A percentile compares a stretch with the other conserved stretches of the same genome.
Evolutionary conservation across 2,329 filamentous ascomycete genomes (phyloP).

Genomic region (Beauveria scarabaeidicola): DNA sequence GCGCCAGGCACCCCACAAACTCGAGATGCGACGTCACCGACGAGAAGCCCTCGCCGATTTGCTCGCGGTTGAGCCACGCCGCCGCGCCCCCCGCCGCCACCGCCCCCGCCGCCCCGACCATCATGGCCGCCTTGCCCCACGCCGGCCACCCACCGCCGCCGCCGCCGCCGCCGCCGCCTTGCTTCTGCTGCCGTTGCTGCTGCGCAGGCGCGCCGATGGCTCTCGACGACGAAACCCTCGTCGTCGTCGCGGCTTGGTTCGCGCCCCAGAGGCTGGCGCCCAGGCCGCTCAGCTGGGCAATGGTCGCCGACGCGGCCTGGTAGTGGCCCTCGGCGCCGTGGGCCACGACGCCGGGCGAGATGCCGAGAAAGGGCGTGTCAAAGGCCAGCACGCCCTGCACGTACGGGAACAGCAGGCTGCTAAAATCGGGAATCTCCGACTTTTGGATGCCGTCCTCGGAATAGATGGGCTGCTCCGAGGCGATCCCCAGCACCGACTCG

Average conservation of each 20-base stretch:
- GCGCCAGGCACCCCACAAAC: slow-evolving; percentile 82
- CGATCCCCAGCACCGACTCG: slow-evolving; percentile 70
- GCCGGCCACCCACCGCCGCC: slow-evolving; percentile 52
- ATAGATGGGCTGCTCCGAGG: slow-evolving; percentile 46
- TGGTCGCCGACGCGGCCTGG: slow-evolving; percentile 60
- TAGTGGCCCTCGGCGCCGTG: slow-evolving; percentile 83
- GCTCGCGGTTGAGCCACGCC: slow-evolving; percentile 76
- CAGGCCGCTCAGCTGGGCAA: slow-evolving; percentile 56
- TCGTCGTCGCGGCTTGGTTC: slow-evolving; percentile 23
- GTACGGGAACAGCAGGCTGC: slow-evolving; percentile 81
- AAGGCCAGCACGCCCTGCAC: slow-evolving; percentile 86
- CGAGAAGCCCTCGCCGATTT: slow-evolving; percentile 63
- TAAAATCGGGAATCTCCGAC: slow-evolving; percentile 32
- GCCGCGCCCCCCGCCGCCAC: slow-evolving; percentile 76
- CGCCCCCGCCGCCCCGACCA: slow-evolving; percentile 74
- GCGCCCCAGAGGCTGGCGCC: slow-evolving; percentile 60
- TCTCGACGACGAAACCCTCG: slow-evolving; percentile 12
- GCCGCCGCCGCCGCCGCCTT: slow-evolving; percentile 22
- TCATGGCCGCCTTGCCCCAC: slow-evolving; percentile 81
- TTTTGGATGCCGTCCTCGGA: slow-evolving; percentile 35
- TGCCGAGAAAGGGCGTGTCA: slow-evolving; percentile 85
- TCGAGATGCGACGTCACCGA: slow-evolving; percentile 90
- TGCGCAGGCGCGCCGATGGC: slow-evolving; percentile 2
- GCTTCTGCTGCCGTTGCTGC: slow-evolving; percentile 9
- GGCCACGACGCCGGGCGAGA: slow-evolving; percentile 73